Evolutionary conservation across 2,329 filamentous ascomycete species (phyloP).

Genomic region (Fusarium musae): DNA sequence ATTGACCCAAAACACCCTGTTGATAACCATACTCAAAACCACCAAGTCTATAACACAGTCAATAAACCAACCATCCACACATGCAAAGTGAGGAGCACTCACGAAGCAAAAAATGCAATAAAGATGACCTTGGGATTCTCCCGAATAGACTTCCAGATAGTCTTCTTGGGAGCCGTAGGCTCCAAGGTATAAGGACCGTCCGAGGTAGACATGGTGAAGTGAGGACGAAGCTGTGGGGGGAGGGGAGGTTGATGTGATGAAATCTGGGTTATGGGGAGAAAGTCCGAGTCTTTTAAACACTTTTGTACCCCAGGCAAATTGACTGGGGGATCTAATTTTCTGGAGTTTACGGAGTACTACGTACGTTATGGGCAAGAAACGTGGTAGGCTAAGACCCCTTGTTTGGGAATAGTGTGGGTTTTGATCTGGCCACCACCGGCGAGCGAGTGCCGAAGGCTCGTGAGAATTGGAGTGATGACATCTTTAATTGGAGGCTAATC

Average conservation of each 20-base stretch:
- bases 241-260: slow-evolving; percentile 10
- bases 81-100: not conserved
- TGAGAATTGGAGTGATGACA: not conserved
- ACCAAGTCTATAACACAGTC: slow-evolving; percentile 27
- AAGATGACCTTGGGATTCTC: slow-evolving; percentile 41
- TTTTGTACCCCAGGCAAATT: slow-evolving; percentile 1
- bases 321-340: slow-evolving; percentile 3
- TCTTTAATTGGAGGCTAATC: not conserved
- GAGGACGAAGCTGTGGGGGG: slow-evolving; percentile 18
- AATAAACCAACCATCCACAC: not conserved
- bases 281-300: slow-evolving; percentile 20
- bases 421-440: slow-evolving; percentile 9
- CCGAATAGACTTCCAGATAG: slow-evolving; percentile 11
- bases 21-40: slow-evolving; percentile 50
- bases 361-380: not conserved
- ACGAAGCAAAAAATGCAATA: slow-evolving; percentile 44
- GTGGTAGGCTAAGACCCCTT: slow-evolving; percentile 13
- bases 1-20: slow-evolving; percentile 65
- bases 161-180: slow-evolving; percentile 12
- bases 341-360: slow-evolving; percentile 5
- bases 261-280: slow-evolving; percentile 25
- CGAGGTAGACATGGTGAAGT: slow-evolving; percentile 15
- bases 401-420: not conserved
- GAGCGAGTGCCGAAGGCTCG: not conserved
- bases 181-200: slow-evolving; percentile 18